Base-by-base conservation (phyloP, 208 protist genomes). In the Blechomonas ayalai region DNA sequence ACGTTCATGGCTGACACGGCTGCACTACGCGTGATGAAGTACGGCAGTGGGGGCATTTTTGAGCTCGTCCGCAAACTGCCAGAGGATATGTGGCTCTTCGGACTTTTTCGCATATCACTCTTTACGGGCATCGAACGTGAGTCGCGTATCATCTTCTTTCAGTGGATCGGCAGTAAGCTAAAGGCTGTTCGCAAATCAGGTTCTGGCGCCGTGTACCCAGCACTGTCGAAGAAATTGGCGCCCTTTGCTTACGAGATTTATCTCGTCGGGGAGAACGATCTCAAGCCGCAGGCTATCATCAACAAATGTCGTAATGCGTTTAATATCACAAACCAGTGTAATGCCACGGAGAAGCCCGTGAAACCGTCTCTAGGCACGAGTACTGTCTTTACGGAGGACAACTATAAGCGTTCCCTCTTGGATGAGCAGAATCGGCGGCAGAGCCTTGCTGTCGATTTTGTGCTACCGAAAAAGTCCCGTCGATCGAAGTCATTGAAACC, bases 91-190 rank as follows among this genome's bases (percentile, higher is more conserved):
- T 88, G 81, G 76, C 51, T 88, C 23, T 92, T 85, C 52, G 84
- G 84, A 23, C 54, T 92, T 10, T 79, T 92, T 47, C 77, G 78
- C 43, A 73, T 90, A 4, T 65, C 73, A 31, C 74, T 92, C 51
- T 66, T 56, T 34, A 63, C 29, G 20, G 56, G 60, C 24, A 33
- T 66, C 15, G 45, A 61, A 12, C 52, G 67, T 0, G 39, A 75
- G 48, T 62, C 67, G 9, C 71, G 74, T 1, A 50, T 87, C 12
- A 75, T 92, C 18, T 85, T 83, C 52, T 82, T 92, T 60, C 80
- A 88, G 58, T 92, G 77, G 72, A 87, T 87, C 43, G 84, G 84
- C 22, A 80, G 54, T 44, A 70, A 77, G 24, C 56, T 84, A 12
- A 64, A 63, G 31, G 39, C 69, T 4, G 67, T 88, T 19, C 57